Conservation (phyloP, 228 moss, liverwort and hornwort genomes). For the Sphagnum fallax region DNA sequence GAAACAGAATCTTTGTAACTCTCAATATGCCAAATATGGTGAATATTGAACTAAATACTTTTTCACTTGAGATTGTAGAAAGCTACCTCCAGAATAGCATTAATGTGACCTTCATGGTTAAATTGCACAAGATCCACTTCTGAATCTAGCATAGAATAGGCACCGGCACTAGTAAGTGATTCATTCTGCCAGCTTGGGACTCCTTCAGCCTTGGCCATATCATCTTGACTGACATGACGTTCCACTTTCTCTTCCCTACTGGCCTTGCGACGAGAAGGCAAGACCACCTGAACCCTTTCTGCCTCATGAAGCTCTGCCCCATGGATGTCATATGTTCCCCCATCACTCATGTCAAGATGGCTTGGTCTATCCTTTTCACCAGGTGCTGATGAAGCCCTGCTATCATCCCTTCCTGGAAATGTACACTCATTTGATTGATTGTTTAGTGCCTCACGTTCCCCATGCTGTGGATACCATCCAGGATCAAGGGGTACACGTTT, state of each 20-base stretch:
- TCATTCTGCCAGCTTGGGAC: slow-evolving; percentile 56
- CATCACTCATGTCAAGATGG: slow-evolving; percentile 46
- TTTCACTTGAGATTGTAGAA: no score
- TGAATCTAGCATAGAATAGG: slow-evolving; percentile 49
- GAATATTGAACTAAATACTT: no score
- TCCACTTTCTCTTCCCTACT: slow-evolving; percentile 75
- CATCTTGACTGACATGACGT: slow-evolving; percentile 34
- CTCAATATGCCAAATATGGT: no score
- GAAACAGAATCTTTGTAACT: no score
- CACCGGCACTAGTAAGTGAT: slow-evolving; percentile 32
- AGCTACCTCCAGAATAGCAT: slow-evolving; percentile 90
- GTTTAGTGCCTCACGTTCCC: slow-evolving; percentile 65
- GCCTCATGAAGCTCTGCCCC: slow-evolving; percentile 25
- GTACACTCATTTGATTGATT: slow-evolving; percentile 54
- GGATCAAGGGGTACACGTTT: slow-evolving; percentile 58
- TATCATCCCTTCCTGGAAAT: slow-evolving; percentile 64
- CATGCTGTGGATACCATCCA: slow-evolving; percentile 61
- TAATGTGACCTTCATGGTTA: slow-evolving; percentile 94
- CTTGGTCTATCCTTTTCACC: slow-evolving; percentile 72
- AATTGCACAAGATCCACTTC: slow-evolving; percentile 69
- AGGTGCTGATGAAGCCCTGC: slow-evolving; percentile 36
- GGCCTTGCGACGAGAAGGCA: slow-evolving; percentile 59
- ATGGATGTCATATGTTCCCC: slow-evolving; percentile 39
- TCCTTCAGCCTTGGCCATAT: slow-evolving; percentile 38
- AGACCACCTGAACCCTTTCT: slow-evolving; percentile 66